These are phyloP conservation scores for Fraxinus albicans DNA, from an alignment of 305 asterid genomes.

Conservation along the genomic window DNA sequence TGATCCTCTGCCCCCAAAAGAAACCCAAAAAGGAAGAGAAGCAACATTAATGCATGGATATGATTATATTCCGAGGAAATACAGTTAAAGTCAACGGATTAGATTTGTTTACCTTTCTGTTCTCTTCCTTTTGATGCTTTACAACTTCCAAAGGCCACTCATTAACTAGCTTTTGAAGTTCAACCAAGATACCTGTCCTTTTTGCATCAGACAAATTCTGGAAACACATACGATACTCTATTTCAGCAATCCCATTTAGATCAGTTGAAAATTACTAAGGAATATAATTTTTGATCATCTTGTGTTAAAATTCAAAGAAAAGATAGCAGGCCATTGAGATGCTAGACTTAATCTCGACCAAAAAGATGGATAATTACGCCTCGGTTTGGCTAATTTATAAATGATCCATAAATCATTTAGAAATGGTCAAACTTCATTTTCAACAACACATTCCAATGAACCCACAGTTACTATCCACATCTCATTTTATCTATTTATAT, in stretches of 20 bases:
- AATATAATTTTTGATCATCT: neutral
- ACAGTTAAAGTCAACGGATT: neutral
- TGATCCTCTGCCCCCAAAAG: neutral
- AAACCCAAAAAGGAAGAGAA: neutral
- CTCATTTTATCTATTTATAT: too few relatives aligned
- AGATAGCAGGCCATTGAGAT: neutral
- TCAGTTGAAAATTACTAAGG: neutral
- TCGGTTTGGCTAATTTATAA: too few relatives aligned
- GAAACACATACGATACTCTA: constrained; percentile 6
- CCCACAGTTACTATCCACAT: too few relatives aligned
- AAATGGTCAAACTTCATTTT: too few relatives aligned
- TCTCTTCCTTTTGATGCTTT: constrained; percentile 54
- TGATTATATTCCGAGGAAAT: neutral
- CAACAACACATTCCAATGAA: too few relatives aligned
- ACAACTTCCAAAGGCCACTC: constrained; percentile 82
- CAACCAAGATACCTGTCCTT: constrained; percentile 47
- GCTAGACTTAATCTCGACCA: constrained; percentile 8
- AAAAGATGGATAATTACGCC: neutral
- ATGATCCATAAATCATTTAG: too few relatives aligned
- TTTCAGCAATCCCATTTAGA: constrained; percentile 7
- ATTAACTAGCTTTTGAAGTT: constrained; percentile 75
- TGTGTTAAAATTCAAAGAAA: neutral
- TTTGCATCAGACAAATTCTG: constrained; percentile 57
- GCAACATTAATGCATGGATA: neutral
- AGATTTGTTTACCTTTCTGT: constrained; percentile 47